phyloP scores from a whole-genome alignment of 2,329 filamentous ascomycete genomes.

The Sphaerulina vaccinii region DNA sequence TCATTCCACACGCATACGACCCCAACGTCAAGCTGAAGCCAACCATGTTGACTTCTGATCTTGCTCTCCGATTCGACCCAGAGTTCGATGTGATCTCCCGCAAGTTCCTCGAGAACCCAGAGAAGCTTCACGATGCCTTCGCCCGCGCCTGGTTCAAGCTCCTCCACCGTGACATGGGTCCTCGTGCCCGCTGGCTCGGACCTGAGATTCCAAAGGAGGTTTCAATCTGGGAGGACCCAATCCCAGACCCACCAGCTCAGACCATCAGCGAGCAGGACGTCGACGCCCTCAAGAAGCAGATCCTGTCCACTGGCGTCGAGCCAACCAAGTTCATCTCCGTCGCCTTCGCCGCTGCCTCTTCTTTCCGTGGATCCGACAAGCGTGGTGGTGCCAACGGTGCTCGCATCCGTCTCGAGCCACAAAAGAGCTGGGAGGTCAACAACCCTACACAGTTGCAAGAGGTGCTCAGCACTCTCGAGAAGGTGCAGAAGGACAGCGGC shows the following conservation, averaged over 20 bases:
- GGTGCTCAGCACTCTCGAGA: slow-evolving; percentile 62
- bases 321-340: slow-evolving; percentile 62
- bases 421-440: slow-evolving; percentile 72
- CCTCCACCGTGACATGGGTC: slow-evolving; percentile 76
- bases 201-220: slow-evolving; percentile 70
- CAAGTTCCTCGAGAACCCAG: slow-evolving; percentile 66
- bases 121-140: slow-evolving; percentile 68
- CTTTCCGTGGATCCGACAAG: slow-evolving; percentile 75
- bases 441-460: slow-evolving; percentile 65
- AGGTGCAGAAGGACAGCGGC: slow-evolving; percentile 58
- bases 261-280: slow-evolving; percentile 64
- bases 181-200: slow-evolving; percentile 67
- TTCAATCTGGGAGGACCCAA: slow-evolving; percentile 72
- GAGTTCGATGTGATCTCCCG: slow-evolving; percentile 73
- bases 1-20: slow-evolving; percentile 72
- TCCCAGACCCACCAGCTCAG: slow-evolving; percentile 60
- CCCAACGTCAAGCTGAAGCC: slow-evolving; percentile 69
- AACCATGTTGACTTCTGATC: slow-evolving; percentile 74
- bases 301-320: slow-evolving; percentile 62
- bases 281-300: slow-evolving; percentile 64
- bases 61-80: slow-evolving; percentile 70
- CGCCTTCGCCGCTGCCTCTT: slow-evolving; percentile 69
- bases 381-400: slow-evolving; percentile 79
- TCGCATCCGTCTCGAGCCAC: slow-evolving; percentile 70
- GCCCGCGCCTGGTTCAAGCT: slow-evolving; percentile 80